Evolutionary conservation across 768 basidiomycete species (phyloP), one percentile per base, ranked within the genome.

Genomic region (Boletus insuetus): DNA sequence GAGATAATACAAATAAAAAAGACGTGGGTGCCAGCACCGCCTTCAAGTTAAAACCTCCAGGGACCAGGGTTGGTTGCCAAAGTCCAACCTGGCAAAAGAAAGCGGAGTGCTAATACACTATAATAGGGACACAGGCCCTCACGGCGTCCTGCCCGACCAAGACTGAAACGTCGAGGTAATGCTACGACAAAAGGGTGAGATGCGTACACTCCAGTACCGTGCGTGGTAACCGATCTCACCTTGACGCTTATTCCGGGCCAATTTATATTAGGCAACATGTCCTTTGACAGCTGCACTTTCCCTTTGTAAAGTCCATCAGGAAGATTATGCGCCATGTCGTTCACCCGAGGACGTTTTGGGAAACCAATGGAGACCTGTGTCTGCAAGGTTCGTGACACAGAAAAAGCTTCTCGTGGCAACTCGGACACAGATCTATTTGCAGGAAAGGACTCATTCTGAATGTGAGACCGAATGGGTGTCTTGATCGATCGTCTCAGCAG

Each of bases 91-190:
- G 29, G 29, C 29, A 31, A n/a, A n/a, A 37, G 34, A 49, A 24
- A n/a, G 24, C 26, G 19, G 20, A 13, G 26, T 31, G 31, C 17
- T 75, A 87, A 54, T 74, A 67, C 62, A 89, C 75, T 52, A 76
- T 79, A 42, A 90, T 74, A 6, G 85, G 86, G 53, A 89, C 72
- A 31, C 84, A 79, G 31, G 82, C 84, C 55, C 82, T 79, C 45
- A 83, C 68, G 55, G 82, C 79, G 61, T 88, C 85, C 61, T 83
- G 81, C 17, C 82, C 82, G 39, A 85, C 73, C 42, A 85, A 70
- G 39, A 89, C 86, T 47, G 85, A 85, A 32, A 87, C 77, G 54
- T 89, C 86, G 52, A 89, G 72, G 66, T 87, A 89, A 70, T 89
- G 89, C 88, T 90, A 62, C 12, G 20, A 29, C 59, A 38, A 26